Evolutionary conservation across 2,329 filamentous ascomycete genomes (phyloP).

Genomic region (Teratosphaeria zuluensis): DNA sequence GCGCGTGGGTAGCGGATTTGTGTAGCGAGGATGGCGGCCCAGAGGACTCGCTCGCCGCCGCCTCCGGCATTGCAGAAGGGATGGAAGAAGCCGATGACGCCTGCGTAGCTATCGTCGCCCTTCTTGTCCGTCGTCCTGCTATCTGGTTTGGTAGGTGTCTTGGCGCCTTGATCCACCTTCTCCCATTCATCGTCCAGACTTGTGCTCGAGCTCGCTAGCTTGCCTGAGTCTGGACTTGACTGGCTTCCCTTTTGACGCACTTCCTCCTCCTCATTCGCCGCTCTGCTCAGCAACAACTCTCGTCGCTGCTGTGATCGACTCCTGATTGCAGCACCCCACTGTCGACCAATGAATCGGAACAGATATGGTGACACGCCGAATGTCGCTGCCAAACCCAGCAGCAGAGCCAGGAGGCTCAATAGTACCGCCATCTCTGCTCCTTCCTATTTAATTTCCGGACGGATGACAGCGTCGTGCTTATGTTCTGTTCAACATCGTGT

Average conservation of each 20-base stretch:
- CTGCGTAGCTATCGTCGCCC: slow-evolving; percentile 53
- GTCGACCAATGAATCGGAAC: slow-evolving; percentile 14
- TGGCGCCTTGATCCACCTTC: slow-evolving; percentile 45
- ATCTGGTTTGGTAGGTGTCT: slow-evolving; percentile 30
- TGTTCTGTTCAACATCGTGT: background rate
- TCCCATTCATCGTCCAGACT: slow-evolving; percentile 57
- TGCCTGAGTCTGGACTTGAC: background rate
- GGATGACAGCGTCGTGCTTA: background rate
- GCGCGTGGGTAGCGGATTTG: slow-evolving; percentile 82
- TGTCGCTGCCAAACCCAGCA: slow-evolving; percentile 14
- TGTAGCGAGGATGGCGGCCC: slow-evolving; percentile 87
- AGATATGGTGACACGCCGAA: slow-evolving; percentile 17
- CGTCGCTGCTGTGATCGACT: slow-evolving; percentile 23
- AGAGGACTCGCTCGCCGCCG: slow-evolving; percentile 89
- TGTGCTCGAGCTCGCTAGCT: slow-evolving; percentile 15
- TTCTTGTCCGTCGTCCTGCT: slow-evolving; percentile 26
- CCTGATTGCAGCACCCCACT: slow-evolving; percentile 17
- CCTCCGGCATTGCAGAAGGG: slow-evolving; percentile 97
- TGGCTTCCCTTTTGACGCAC: slow-evolving; percentile 3
- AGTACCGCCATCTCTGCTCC: slow-evolving; percentile 3
- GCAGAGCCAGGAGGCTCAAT: slow-evolving; percentile 10
- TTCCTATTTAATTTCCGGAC: background rate
- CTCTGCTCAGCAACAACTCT: slow-evolving; percentile 21
- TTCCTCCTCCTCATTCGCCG: slow-evolving; percentile 18
- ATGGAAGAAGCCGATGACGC: slow-evolving; percentile 92